phyloP scores from a whole-genome alignment of 2,329 filamentous ascomycete genomes.

The Hypoxylon sp. region DNA sequence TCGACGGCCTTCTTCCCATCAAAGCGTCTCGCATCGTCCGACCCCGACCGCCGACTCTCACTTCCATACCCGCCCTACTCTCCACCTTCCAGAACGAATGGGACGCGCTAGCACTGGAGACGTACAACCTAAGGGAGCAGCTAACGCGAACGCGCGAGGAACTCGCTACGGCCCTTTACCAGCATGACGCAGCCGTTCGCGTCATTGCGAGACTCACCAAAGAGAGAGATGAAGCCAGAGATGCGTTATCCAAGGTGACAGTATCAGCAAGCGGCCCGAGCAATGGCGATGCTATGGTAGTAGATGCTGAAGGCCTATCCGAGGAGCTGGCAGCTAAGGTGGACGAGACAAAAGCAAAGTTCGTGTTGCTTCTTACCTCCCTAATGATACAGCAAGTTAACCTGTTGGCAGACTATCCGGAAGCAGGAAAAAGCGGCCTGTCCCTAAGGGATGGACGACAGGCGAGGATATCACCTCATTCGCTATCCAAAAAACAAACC shows the following conservation, averaged over 20 bases:
- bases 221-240: constrained; percentile 91
- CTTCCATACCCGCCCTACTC: constrained; percentile 94
- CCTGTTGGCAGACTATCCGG: constrained; percentile 76
- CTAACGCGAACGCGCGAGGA: constrained; percentile 91
- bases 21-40: constrained; percentile 86
- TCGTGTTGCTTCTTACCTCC: constrained; percentile 55
- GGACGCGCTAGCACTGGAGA: constrained; percentile 92
- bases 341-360: constrained; percentile 84
- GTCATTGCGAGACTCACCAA: constrained; percentile 92
- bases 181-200: constrained; percentile 95
- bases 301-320: constrained; percentile 83
- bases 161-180: constrained; percentile 91
- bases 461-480: constrained; percentile 73
- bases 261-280: constrained; percentile 69
- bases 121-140: constrained; percentile 90
- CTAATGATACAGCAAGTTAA: constrained; percentile 31
- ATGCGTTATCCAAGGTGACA: constrained; percentile 86
- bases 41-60: constrained; percentile 90
- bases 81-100: constrained; percentile 98
- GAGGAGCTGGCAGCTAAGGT: constrained; percentile 78
- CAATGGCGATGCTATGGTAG: constrained; percentile 89
- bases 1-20: constrained; percentile 88
- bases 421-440: constrained; percentile 86
- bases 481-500: constrained; percentile 58
- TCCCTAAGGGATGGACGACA: constrained; percentile 87